Evolutionary conservation across 768 basidiomycete genomes (phyloP).

Genomic region (Crepidotus variabilis): DNA sequence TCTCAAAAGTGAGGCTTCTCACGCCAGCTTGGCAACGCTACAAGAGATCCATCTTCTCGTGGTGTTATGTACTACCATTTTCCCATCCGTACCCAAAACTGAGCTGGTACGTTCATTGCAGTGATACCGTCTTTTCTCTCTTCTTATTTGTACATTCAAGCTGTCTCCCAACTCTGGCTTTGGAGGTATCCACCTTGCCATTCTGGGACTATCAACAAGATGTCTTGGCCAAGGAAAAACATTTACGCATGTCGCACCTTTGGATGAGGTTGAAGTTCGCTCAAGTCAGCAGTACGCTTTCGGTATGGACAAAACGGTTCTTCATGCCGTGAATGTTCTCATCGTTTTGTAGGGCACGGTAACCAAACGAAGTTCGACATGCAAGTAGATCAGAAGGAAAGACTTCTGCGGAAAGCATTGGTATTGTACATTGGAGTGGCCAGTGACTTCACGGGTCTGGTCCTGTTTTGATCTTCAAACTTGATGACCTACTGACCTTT

Average conservation of each 20-base stretch:
- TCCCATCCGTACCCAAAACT: conserved; percentile 68
- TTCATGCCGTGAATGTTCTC: not conserved
- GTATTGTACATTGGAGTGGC: conserved; percentile 67
- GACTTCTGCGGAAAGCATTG: conserved; percentile 55
- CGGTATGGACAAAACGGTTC: conserved; percentile 32
- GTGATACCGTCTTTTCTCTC: not conserved
- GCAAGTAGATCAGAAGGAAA: conserved; percentile 50
- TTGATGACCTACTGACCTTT: not conserved
- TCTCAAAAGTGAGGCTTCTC: conserved; percentile 68
- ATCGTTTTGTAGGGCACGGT: conserved; percentile 39
- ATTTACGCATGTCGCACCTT: conserved; percentile 54
- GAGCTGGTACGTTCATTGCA: conserved; percentile 62
- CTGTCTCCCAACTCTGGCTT: conserved; percentile 71
- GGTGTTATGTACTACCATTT: conserved; percentile 61
- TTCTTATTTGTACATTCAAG: conserved; percentile 22
- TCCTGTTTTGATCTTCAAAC: not conserved
- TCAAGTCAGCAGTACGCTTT: conserved; percentile 51
- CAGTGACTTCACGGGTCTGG: conserved; percentile 66
- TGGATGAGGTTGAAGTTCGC: conserved; percentile 61
- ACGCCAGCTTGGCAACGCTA: conserved; percentile 59
- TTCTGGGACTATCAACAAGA: conserved; percentile 70
- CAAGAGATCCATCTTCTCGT: conserved; percentile 82
- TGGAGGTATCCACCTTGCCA: conserved; percentile 79
- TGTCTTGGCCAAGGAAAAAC: conserved; percentile 60
- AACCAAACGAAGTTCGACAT: conserved; percentile 57